Base-by-base conservation (phyloP, 352 stramenopile species). In the Aphanomyces invadans region DNA sequence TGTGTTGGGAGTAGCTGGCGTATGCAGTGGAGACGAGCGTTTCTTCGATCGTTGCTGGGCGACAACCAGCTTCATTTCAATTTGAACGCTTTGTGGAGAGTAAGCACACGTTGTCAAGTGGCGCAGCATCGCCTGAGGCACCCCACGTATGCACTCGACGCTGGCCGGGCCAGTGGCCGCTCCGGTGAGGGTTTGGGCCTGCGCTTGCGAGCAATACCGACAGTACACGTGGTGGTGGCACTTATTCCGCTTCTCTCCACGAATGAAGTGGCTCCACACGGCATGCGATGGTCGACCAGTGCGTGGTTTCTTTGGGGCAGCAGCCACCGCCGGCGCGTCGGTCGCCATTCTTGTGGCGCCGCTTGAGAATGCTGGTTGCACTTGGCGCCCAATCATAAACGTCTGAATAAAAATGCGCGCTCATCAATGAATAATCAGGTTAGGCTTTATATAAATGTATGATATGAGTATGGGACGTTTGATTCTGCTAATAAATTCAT, bases 171-270 rank as follows among this genome's bases (percentile, higher is more conserved):
- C 36, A 2, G 44, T 19, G 21, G 59, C 26, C 9, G 31, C 10
- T 19, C 31, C 31, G 12, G 26, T 25, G 3, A 62, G n/a, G 2
- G 53, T 25, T 23, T 66, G 59, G 21, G 59, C 59, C 29, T 66
- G 59, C 10, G 59, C 59, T 9, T 66, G 29, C 15, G 59, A 66
- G 28, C 59, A 66, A 25, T 66, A 66, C 10, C 46, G 42, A 38
- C 59, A 66, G 23, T 66, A 66, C 3, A 56, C 59, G 29, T 66
- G 59, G 31, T 66, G 59, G 29, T 66, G 59, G 59, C 23, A 66
- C 33, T 29, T 17, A 29, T 54, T 66, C 15, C 59, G 42, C 42
- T 66, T 66, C 46, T 55, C 59, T 28, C 59, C 59, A 25, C 29
- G 23, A 42, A 66, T 66, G 36, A 56, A 66, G 36, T 66, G 59